Evolutionary conservation across 139 green algal genomes (phyloP), one percentile per base, ranked within the genome.

Genomic region (Asterochloris sp.): DNA sequence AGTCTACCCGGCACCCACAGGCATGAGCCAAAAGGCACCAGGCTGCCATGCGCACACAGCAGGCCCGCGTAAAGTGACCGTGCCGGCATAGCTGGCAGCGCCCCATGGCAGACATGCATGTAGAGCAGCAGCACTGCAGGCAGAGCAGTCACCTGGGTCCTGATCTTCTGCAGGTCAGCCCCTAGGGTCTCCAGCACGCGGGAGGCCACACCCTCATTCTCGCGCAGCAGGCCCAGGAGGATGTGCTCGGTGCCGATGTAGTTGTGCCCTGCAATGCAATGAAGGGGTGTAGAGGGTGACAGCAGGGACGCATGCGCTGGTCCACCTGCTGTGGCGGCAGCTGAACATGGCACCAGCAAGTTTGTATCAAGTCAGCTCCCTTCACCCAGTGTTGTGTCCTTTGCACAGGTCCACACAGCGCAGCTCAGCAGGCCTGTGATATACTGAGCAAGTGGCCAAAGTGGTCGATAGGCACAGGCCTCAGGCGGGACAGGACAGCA

Each of bases 181-280:
- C 96, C 95, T 69, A 99, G 91, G 28, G 96, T 98, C 91, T 99
- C 97, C 80, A 99, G 88, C 68, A 99, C 97, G 24, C 97, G 91
- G 14, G 96, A 95, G 26, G 97, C 97, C 16, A 99, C 96, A 73
- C 97, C 97, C 91, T 99, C 97, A 69, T 96, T 96, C 90, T 99
- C 97, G 60, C 95, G 90, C 77, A 99, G 91, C 28, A 99, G 91
- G 73, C 97, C 97, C 77, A 99, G 89, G 86, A 99, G 90, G 67
- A 99, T 97, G 93, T 99, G 97, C 93, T 99, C 97, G 0, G 97
- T 99, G 80, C 97, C 97, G 78, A 99, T 99, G 95, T 99, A 99
- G 90, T 99, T 99, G 94, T 99, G 97, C 77, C 96, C 94, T 97
- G 88, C 87, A 78, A 9, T 47, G 38, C 38, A 54, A 6, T 54